Evolutionary conservation across 495 filamentous ascomycete species (phyloP).

Genomic region (Penicillium salamii): DNA sequence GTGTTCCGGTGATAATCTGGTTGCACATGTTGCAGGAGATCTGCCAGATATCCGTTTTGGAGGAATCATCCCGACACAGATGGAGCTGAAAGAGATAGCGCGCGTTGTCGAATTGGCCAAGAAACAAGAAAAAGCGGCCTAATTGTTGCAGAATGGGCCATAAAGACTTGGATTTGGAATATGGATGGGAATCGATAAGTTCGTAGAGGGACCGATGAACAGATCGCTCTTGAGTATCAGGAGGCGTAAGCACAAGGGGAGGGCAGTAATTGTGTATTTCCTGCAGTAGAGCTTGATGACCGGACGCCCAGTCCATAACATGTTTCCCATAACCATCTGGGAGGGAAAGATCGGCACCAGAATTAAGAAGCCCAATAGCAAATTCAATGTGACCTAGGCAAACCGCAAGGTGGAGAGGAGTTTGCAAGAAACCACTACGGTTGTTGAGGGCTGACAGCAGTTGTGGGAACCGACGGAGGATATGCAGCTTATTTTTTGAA

Average conservation of each 20-base stretch:
- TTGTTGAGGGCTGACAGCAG: background rate
- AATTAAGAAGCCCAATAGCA: background rate
- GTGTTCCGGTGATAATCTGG: background rate
- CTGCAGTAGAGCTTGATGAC: background rate
- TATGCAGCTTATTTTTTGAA: background rate
- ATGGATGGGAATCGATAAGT: background rate
- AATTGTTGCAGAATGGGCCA: constrained; percentile 10
- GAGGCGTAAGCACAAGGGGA: background rate
- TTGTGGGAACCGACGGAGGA: background rate
- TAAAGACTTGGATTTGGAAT: background rate
- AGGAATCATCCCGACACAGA: background rate
- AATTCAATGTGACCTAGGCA: constrained; percentile 1
- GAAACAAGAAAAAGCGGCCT: constrained; percentile 11
- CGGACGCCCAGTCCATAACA: constrained; percentile 7
- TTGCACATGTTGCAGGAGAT: constrained; percentile 1
- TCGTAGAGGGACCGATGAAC: constrained; percentile 6
- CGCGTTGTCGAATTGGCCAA: constrained; percentile 2
- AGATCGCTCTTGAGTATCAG: background rate
- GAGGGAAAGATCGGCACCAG: constrained; percentile 6
- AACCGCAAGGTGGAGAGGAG: constrained; percentile 2
- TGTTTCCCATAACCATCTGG: constrained; percentile 10
- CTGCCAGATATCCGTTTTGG: background rate
- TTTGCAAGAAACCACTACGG: background rate
- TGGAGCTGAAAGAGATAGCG: constrained; percentile 4
- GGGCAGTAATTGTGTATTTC: constrained; percentile 2